These are phyloP conservation scores for Hordeum vulgare DNA, from an alignment of 176 grass and related monocot genomes.

Conservation along the genomic window DNA sequence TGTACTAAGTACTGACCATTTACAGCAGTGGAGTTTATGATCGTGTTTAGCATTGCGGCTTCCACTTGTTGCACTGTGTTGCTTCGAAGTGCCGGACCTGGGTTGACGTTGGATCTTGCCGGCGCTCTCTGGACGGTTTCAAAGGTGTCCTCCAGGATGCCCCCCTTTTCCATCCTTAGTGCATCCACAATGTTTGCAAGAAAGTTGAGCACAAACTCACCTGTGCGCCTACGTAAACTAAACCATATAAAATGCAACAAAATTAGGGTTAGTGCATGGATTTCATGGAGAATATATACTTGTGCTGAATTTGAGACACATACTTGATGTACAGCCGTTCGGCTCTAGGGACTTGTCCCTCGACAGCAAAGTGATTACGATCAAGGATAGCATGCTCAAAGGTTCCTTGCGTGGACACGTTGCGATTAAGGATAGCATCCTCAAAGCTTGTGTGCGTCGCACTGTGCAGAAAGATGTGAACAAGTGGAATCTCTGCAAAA, in stretches of 20 bases:
- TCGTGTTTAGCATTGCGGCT: neutral
- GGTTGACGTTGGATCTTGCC: neutral
- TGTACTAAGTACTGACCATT: neutral
- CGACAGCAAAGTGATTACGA: neutral
- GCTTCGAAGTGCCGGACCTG: neutral
- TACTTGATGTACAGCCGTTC: neutral
- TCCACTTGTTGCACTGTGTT: neutral
- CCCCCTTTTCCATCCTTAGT: neutral
- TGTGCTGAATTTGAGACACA: neutral
- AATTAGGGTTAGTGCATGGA: neutral
- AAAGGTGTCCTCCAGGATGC: neutral
- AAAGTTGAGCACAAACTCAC: neutral
- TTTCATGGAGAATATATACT: neutral
- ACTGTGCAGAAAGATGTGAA: neutral
- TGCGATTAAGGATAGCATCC: neutral
- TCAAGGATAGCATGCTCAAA: constrained; percentile 11
- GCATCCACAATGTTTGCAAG: neutral
- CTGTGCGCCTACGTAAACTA: neutral
- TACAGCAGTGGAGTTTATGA: neutral
- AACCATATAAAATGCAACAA: neutral
- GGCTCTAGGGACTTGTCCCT: neutral
- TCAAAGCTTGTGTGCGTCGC: neutral
- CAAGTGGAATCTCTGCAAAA: neutral
- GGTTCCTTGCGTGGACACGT: neutral
- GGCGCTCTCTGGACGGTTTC: neutral